Base-by-base conservation (phyloP, 2,329 filamentous ascomycete species). In the Teratosphaeria nubilosa region DNA sequence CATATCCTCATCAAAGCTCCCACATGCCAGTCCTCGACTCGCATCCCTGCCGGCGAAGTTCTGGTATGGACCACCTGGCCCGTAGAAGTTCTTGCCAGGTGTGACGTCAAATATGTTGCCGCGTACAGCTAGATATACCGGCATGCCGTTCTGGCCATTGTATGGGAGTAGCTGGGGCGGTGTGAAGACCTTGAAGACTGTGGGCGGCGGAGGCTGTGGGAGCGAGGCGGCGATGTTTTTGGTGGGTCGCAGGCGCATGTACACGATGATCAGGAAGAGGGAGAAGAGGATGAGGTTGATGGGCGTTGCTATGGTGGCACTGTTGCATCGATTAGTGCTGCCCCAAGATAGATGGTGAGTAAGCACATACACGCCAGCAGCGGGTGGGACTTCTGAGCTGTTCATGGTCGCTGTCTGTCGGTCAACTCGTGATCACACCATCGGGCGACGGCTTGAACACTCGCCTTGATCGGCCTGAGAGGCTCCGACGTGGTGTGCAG, bases 1-100 rank as follows among this genome's bases (percentile, higher is more conserved):
- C 91, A 97, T 95, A 6, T 91, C 88, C 78, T 89, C 84, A 71
- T 96, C 94, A 73, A 99, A 97, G 76, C 90, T 95, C 59, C 91
- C 90, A 73, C 84, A 89, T 1, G 94, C 92, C 60, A 99, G 77
- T 0, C 94, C 94, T 56, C 92, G 82, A 63, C 84, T 90, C 22
- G 94, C 94, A 74, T 99, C 94, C 45, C 91, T 80, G 0, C 94
- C 94, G 0, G 94, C 94, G 71, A 99, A 99, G 77, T 97, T 97
- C 73, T 86, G 86, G 74, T 99, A 99, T 1, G 92, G 91, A 0
- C 92, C 92, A 13, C 91, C 91, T 22, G 94, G 94, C 3, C 94
- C 94, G 76, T 99, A 99, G 75, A 97, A 97, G 78, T 95, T 91
- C 69, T 87, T 84, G 25, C 94, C 92, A 14, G 85, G 77, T 0